These are phyloP conservation scores for Alternaria ventricosa DNA, from an alignment of 2,329 filamentous ascomycete genomes.

Conservation along the genomic window DNA sequence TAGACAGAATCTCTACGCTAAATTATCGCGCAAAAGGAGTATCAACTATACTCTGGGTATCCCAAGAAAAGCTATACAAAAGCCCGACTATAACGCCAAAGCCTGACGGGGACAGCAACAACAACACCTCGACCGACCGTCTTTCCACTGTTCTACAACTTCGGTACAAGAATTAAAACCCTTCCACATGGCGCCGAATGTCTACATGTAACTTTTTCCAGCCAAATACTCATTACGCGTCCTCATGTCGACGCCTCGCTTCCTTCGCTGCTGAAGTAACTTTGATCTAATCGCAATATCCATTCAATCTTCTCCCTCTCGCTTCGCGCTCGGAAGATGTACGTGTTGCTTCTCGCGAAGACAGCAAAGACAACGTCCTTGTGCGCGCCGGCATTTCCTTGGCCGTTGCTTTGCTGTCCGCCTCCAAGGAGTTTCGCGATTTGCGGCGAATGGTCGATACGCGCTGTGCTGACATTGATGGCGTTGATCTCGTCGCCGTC, in stretches of 20 bases:
- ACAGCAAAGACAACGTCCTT: slow-evolving; percentile 81
- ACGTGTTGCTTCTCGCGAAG: slow-evolving; percentile 93
- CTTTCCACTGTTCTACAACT: slow-evolving; percentile 1
- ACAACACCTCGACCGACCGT: background rate
- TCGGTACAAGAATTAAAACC: slow-evolving; percentile 1
- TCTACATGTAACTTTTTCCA: background rate
- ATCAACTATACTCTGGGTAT: slow-evolving; percentile 16
- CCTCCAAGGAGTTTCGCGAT: slow-evolving; percentile 75
- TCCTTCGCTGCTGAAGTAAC: slow-evolving; percentile 58
- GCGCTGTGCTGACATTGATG: slow-evolving; percentile 84
- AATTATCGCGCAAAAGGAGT: slow-evolving; percentile 12
- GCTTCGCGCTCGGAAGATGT: slow-evolving; percentile 87
- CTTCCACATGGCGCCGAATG: background rate
- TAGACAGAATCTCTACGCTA: slow-evolving; percentile 4
- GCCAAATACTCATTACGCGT: background rate
- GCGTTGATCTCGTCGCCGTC: slow-evolving; percentile 91
- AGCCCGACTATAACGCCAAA: slow-evolving; percentile 4
- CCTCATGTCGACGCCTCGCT: slow-evolving; percentile 17
- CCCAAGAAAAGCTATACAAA: slow-evolving; percentile 12
- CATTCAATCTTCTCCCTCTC: slow-evolving; percentile 95
- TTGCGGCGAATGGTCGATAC: slow-evolving; percentile 91
- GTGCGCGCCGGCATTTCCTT: slow-evolving; percentile 42
- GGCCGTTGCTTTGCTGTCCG: slow-evolving; percentile 34
- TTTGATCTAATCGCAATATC: slow-evolving; percentile 94
- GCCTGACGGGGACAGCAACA: background rate